Conservation (phyloP, 2,329 filamentous ascomycete genomes). For the Botrytis aclada region DNA sequence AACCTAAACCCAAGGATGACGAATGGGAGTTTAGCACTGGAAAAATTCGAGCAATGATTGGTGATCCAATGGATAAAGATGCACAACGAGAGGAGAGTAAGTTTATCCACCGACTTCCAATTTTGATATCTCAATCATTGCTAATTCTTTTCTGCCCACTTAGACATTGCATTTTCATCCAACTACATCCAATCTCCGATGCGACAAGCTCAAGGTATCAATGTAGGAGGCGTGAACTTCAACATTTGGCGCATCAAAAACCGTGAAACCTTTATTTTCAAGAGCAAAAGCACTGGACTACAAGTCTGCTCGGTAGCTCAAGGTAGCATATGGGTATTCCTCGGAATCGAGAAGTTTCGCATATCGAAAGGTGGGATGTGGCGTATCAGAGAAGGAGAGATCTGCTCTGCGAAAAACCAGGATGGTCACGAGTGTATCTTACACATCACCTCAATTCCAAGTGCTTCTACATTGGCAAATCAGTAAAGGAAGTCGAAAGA, state of each 20-base stretch:
- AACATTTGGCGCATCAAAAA: slow-evolving; percentile 17
- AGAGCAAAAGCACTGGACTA: neutral
- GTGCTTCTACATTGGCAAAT: slow-evolving; percentile 59
- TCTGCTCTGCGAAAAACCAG: slow-evolving; percentile 20
- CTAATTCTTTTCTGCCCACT: neutral
- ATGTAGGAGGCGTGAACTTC: slow-evolving; percentile 23
- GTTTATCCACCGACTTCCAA: neutral
- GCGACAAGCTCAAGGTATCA: slow-evolving; percentile 20
- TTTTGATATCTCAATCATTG: neutral
- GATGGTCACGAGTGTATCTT: neutral
- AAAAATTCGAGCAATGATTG: slow-evolving; percentile 21
- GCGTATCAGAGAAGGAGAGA: slow-evolving; percentile 24
- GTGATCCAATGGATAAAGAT: slow-evolving; percentile 18
- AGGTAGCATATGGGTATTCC: slow-evolving; percentile 24
- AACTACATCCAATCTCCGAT: slow-evolving; percentile 20
- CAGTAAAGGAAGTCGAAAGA: slow-evolving; percentile 62
- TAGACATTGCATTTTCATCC: slow-evolving; percentile 32
- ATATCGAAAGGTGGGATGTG: slow-evolving; percentile 27
- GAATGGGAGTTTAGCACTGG: slow-evolving; percentile 29
- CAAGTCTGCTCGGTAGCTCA: slow-evolving; percentile 26
- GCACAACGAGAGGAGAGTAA: slow-evolving; percentile 28
- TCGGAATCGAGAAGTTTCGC: slow-evolving; percentile 23
- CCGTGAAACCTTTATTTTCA: neutral
- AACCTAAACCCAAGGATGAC: neutral
- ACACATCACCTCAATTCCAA: slow-evolving; percentile 4